Evolutionary conservation across 2,329 filamentous ascomycete genomes (phyloP), one percentile per base, ranked within the genome.

Genomic region (Berkeleyomyces rouxiae): DNA sequence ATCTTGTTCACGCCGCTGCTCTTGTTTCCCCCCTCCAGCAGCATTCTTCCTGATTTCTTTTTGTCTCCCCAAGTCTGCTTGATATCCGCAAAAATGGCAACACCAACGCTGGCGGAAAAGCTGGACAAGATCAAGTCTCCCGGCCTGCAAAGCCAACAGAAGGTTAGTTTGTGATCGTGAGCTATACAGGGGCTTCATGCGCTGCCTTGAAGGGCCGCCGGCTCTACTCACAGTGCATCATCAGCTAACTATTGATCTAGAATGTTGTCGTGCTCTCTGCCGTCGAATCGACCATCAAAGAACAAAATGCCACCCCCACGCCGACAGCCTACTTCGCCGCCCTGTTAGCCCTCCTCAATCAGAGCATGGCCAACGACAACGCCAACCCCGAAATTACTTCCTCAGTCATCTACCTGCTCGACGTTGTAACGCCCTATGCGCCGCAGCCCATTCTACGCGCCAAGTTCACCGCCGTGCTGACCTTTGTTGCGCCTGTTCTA

Each of bases 41-140:
- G 23, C 23, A 23, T 40, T 16, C 46, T 43, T 53, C 7, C 44
- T 58, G 23, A 31, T 57, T 36, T 44, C 43, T 36, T 58, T 23
- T 40, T n/a, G n/a, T 16, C 10, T 46, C 39, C 51, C 57, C 31
- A 69, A 67, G 72, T 59, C 13, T 23, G 4, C 33, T 43, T 59
- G 13, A 49, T 31, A 49, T 62, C 63, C 63, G 61, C 61, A 65
- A 62, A 39, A 39, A 82, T 81, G 79, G 74, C 76, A 69, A 75
- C 75, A 67, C 71, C 76, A 69, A 76, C 78, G 67, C 71, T 97
- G 70, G 84, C 87, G 73, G 92, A 96, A 79, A 95, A 90, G 79
- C 83, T 99, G 73, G 88, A 92, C 77, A 96, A 95, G 82, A 96
- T 97, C 74, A 88, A 93, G 76, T 93, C 88, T 72, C 93, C 93